phyloP scores from a whole-genome alignment of 2,329 filamentous ascomycete genomes.

The Epichloe bromicola region DNA sequence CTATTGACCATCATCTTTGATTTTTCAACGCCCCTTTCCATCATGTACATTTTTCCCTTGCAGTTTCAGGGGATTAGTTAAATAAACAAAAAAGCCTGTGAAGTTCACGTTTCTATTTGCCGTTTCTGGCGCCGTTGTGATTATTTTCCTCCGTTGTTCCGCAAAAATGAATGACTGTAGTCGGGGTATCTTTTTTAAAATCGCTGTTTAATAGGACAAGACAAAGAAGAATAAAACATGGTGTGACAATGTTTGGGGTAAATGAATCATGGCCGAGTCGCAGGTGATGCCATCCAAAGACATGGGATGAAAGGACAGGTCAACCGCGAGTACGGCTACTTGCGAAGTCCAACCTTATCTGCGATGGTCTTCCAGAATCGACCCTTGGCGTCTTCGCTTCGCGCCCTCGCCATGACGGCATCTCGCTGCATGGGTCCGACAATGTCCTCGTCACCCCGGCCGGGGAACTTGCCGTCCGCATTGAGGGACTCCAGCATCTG shows the following conservation, averaged over 20 bases:
- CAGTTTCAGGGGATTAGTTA: neutral
- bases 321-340: slow-evolving; percentile 3
- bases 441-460: slow-evolving; percentile 80
- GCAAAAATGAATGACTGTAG: slow-evolving; percentile 13
- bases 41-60: neutral
- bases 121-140: neutral
- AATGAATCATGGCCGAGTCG: neutral
- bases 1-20: neutral
- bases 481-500: slow-evolving; percentile 55
- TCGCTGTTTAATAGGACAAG: neutral
- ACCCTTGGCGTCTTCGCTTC: slow-evolving; percentile 30
- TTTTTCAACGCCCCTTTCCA: neutral
- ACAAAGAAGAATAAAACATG: slow-evolving; percentile 1
- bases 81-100: neutral
- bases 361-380: slow-evolving; percentile 37
- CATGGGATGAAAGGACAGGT: neutral
- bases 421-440: slow-evolving; percentile 77
- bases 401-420: slow-evolving; percentile 35
- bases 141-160: neutral
- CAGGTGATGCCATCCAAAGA: neutral
- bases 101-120: neutral
- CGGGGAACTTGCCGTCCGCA: slow-evolving; percentile 73
- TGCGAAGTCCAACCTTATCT: slow-evolving; percentile 27
- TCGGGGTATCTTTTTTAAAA: slow-evolving; percentile 15
- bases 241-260: neutral